These are phyloP conservation scores for Thielaviopsis ethacetica DNA, from an alignment of 2,329 filamentous ascomycete genomes.

Conservation along the genomic window DNA sequence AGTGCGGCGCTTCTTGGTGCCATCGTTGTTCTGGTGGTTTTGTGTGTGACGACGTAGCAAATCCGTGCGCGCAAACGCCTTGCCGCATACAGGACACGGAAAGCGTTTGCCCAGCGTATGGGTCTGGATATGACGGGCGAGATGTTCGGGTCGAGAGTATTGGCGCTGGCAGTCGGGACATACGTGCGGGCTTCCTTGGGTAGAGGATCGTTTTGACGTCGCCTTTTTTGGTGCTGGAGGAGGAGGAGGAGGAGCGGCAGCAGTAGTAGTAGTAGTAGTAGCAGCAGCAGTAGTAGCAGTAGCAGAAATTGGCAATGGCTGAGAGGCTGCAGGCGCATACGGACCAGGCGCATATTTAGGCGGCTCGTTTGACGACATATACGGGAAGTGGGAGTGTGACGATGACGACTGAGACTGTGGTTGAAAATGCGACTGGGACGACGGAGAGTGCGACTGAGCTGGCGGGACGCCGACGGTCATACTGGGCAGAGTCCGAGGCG, in stretches of 20 bases:
- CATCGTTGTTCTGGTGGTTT: slow-evolving; percentile 32
- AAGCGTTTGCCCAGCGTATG: slow-evolving; percentile 35
- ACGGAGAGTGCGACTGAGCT: background rate
- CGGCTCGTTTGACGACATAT: background rate
- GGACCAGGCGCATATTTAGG: background rate
- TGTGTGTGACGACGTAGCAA: slow-evolving; percentile 34
- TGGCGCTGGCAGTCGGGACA: slow-evolving; percentile 34
- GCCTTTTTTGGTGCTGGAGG: slow-evolving; percentile 2
- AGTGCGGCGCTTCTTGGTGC: slow-evolving; percentile 30
- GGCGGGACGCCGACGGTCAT: background rate
- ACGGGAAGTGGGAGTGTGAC: background rate
- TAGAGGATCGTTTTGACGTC: slow-evolving; percentile 1
- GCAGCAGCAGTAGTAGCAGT: background rate
- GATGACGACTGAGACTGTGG: background rate
- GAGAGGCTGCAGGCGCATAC: background rate
- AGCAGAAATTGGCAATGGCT: background rate
- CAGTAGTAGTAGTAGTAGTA: too few relatives aligned
- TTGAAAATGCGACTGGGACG: background rate
- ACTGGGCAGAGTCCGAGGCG: too few relatives aligned
- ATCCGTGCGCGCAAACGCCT: slow-evolving; percentile 37
- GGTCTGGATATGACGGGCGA: slow-evolving; percentile 34
- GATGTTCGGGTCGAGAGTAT: slow-evolving; percentile 37
- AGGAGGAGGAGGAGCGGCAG: background rate
- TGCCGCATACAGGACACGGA: slow-evolving; percentile 32
- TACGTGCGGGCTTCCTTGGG: slow-evolving; percentile 19